Evolutionary conservation across 2,329 filamentous ascomycete species (phyloP).

Genomic region (Botrytis medusae): DNA sequence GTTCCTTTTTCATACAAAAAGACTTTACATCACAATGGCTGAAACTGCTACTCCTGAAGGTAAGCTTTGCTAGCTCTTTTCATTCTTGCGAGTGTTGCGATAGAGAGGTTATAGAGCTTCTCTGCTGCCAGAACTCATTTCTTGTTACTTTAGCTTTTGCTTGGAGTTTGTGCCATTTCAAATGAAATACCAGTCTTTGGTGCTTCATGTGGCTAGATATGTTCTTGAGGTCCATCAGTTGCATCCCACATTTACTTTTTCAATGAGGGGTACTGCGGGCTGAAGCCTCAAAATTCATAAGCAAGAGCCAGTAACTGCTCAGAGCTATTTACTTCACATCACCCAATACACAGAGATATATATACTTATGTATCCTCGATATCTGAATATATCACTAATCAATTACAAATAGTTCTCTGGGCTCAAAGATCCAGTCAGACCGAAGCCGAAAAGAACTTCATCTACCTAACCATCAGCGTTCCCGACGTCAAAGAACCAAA

Average conservation of each 20-base stretch:
- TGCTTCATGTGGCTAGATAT: neutral
- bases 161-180: neutral
- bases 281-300: conserved; percentile 5
- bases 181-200: neutral
- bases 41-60: conserved; percentile 35
- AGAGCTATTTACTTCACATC: neutral
- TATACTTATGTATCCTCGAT: neutral
- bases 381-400: neutral
- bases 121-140: neutral
- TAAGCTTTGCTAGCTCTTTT: conserved; percentile 34
- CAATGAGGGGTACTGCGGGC: conserved; percentile 18
- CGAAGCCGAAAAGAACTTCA: conserved; percentile 85
- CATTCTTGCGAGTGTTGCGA: neutral
- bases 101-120: neutral
- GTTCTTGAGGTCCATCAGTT: neutral
- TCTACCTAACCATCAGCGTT: conserved; percentile 89
- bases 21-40: conserved; percentile 31
- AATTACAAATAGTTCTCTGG: conserved; percentile 75
- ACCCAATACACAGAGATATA: neutral
- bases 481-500: conserved; percentile 82
- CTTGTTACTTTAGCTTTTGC: neutral
- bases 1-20: neutral
- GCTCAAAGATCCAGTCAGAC: conserved; percentile 86
- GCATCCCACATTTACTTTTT: conserved; percentile 7
- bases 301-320: conserved; percentile 9